These are phyloP conservation scores for Anisodus tanguticus DNA, from an alignment of 257 asterid genomes.

Conservation along the genomic window DNA sequence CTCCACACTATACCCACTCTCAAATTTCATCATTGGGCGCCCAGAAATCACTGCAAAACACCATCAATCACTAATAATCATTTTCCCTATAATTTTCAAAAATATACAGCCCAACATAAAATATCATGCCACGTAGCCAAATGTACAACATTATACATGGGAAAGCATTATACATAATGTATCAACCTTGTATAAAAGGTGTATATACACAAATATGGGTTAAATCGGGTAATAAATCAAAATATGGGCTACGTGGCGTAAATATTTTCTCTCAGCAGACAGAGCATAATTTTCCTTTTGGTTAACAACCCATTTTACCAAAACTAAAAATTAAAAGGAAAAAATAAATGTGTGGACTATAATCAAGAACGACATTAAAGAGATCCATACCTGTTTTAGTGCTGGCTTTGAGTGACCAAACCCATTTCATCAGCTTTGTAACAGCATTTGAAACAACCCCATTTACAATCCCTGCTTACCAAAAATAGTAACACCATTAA, in stretches of 20 bases:
- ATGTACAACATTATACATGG: too few relatives aligned
- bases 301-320: too few relatives aligned
- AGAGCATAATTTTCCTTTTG: too few relatives aligned
- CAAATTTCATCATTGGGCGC: conserved; percentile 91
- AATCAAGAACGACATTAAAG: conserved; percentile 10
- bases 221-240: too few relatives aligned
- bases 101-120: too few relatives aligned
- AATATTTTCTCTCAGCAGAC: too few relatives aligned
- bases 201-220: too few relatives aligned
- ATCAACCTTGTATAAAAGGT: too few relatives aligned
- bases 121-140: too few relatives aligned
- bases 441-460: conserved; percentile 77
- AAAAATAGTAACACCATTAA: neutral
- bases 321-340: too few relatives aligned
- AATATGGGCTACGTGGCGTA: too few relatives aligned
- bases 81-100: neutral
- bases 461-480: conserved; percentile 65
- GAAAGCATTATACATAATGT: too few relatives aligned
- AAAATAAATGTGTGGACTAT: conserved; percentile 19
- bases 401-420: conserved; percentile 67
- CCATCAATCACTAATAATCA: conserved; percentile 23
- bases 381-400: conserved; percentile 74
- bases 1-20: conserved; percentile 89
- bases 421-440: conserved; percentile 78
- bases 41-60: conserved; percentile 63